phyloP scores from a whole-genome alignment of 345 rosid species.

The Capsella bursapastoris region DNA sequence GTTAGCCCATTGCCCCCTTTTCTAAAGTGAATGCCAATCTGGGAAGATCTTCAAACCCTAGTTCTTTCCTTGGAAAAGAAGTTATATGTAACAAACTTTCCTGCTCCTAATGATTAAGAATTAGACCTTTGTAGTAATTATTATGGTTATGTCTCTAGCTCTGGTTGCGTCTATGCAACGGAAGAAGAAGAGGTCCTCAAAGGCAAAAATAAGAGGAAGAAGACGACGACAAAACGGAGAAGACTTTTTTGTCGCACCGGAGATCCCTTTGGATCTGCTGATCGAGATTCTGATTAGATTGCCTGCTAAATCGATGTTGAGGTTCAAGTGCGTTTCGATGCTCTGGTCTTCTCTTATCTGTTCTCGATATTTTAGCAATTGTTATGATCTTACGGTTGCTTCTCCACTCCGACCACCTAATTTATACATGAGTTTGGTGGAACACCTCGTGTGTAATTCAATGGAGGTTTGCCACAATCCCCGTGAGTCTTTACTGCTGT shows the following conservation, averaged over 20 bases:
- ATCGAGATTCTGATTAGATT: conserved; percentile 7
- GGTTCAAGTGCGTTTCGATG: conserved; percentile 11
- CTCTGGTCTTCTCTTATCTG: not conserved
- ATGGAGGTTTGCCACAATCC: too few species aligned
- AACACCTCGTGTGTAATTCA: not conserved
- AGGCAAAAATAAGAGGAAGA: not conserved
- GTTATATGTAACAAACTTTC: too few species aligned
- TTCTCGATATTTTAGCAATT: too few species aligned
- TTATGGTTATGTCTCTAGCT: too few species aligned
- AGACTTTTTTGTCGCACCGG: not conserved
- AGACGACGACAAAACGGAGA: not conserved
- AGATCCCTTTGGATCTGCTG: not conserved
- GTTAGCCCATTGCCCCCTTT: too few species aligned
- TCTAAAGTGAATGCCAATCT: too few species aligned
- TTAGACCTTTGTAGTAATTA: too few species aligned
- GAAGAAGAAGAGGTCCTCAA: not conserved
- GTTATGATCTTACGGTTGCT: not conserved
- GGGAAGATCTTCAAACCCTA: too few species aligned
- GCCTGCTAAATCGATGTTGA: not conserved
- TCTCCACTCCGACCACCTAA: not conserved
- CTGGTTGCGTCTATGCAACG: too few species aligned
- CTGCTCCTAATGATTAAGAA: too few species aligned
- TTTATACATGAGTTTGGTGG: not conserved
- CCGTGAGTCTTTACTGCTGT: not conserved
- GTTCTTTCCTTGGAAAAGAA: too few species aligned